Percentiles rank a stretch among this genome's conserved stretches.
phyloP scores from a whole-genome alignment of 2,329 filamentous ascomycete genomes.

The Arthrobotrys megalospora region DNA sequence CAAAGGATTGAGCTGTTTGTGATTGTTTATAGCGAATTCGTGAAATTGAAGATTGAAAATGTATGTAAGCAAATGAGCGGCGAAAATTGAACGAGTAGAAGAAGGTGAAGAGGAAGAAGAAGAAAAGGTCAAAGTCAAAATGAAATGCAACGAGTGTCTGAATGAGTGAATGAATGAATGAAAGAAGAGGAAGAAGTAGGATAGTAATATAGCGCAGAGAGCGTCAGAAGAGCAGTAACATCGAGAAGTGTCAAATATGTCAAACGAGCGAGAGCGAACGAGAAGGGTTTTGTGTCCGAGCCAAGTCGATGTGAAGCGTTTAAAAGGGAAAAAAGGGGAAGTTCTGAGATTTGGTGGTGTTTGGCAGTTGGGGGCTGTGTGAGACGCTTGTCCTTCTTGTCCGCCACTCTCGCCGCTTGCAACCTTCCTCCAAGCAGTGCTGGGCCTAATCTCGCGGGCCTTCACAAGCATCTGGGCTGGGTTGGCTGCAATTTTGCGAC shows the following conservation, averaged over 20 bases:
- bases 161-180: conserved; percentile 45
- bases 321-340: conserved; percentile 51
- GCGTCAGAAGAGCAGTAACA: conserved; percentile 20
- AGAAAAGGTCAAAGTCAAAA: conserved; percentile 58
- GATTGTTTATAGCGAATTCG: conserved; percentile 35
- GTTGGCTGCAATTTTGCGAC: not conserved
- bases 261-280: conserved; percentile 30
- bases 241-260: conserved; percentile 52
- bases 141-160: conserved; percentile 65
- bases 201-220: conserved; percentile 28
- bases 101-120: conserved; percentile 60
- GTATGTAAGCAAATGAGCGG: conserved; percentile 22
- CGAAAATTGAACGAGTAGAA: not conserved
- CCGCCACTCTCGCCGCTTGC: conserved; percentile 11
- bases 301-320: conserved; percentile 34
- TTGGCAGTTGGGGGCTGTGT: conserved; percentile 37
- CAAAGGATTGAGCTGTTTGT: conserved; percentile 13
- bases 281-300: conserved; percentile 33
- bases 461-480: conserved; percentile 15
- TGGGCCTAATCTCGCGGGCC: conserved; percentile 25
- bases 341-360: not conserved
- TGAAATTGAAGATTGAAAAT: conserved; percentile 33
- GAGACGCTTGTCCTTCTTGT: conserved; percentile 29
- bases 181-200: conserved; percentile 62
- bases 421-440: conserved; percentile 28